Base-by-base conservation (phyloP, 2,329 filamentous ascomycete species). In the Trichoderma sp. region DNA sequence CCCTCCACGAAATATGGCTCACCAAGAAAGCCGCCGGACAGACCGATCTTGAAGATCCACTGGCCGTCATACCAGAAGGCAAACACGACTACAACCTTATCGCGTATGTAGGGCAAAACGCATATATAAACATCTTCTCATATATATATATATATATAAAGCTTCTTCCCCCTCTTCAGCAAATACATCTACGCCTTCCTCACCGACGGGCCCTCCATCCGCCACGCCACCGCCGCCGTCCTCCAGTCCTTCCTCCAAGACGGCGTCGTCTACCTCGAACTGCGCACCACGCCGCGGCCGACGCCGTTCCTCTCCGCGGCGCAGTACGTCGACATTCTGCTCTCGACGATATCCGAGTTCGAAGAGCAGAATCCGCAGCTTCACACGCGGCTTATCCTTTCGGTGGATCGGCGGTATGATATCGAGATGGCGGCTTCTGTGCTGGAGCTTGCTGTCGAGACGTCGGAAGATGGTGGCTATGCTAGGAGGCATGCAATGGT, bases 141-240 rank as follows among this genome's bases (percentile, higher is more conserved):
- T 1, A 21, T 11, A 11, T 10, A 49, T 24, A 46, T 46, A 46
- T n/a, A 46, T n/a, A 10, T n/a, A 21, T 2, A 43, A 60, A 91
- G 91, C 51, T 93, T 94, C 84, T 94, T 94, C 75, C 89, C 89
- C 2, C 83, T 94, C 18, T 95, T 95, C 80, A 90, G 89, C 30
- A 89, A 85, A 54, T 93, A 93, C 77, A 95, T 94, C 73, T 95
- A 96, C 80, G 84, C 86, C 69, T 88, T 96, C 43, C 86, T 91
- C 79, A 88, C 87, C 74, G 87, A 91, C 73, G 78, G 84, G 13
- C 78, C 83, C 4, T 87, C 88, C 72, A 80, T 93, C 59, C 81
- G 80, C 51, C 84, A 87, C 73, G 87, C 91, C 30, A 93, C 91
- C 1, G 81, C 79, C 52, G 84, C 86, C 5, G 91, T 94, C 55